Evolutionary conservation across 2,329 filamentous ascomycete genomes (phyloP).

Genomic region (Zymoseptoria crescenta): DNA sequence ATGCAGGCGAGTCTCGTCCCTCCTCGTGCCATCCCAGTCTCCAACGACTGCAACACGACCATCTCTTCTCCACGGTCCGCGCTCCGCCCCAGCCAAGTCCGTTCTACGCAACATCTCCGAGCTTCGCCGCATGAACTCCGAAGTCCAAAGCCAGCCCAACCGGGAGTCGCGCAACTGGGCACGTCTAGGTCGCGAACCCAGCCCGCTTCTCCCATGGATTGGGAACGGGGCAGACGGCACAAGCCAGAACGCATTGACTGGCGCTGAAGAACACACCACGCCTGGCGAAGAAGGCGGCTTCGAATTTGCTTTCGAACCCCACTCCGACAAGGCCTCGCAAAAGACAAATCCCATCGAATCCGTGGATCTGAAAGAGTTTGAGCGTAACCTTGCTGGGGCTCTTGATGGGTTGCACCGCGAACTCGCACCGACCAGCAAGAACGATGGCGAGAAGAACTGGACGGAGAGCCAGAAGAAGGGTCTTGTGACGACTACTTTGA

Average conservation of each 20-base stretch:
- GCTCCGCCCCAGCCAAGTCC: constrained; percentile 29
- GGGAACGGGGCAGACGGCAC: constrained; percentile 4
- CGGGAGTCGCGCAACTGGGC: constrained; percentile 33
- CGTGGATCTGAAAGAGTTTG: constrained; percentile 12
- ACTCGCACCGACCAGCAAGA: constrained; percentile 1
- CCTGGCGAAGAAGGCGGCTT: constrained; percentile 12
- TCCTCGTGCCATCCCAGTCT: background rate
- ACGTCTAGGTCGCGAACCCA: constrained; percentile 34
- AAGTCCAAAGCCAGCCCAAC: constrained; percentile 21
- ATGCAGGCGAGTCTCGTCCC: background rate
- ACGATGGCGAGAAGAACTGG: constrained; percentile 30
- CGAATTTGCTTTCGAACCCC: constrained; percentile 21
- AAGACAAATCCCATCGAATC: background rate
- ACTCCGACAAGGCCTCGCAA: background rate
- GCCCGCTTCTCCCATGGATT: constrained; percentile 27
- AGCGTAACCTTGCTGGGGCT: constrained; percentile 20
- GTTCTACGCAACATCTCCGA: constrained; percentile 34
- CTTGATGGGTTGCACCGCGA: constrained; percentile 20
- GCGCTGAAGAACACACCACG: background rate
- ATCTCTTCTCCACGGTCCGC: constrained; percentile 21
- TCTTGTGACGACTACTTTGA: background rate
- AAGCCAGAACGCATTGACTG: background rate
- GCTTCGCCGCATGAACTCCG: constrained; percentile 39
- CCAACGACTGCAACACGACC: background rate
- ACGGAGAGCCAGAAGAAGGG: background rate